Percentiles rank a stretch among this genome's conserved stretches.
These are phyloP conservation scores for Drechslerella coelobrocha DNA, from an alignment of 2,329 filamentous ascomycete genomes.

Conservation along the genomic window DNA sequence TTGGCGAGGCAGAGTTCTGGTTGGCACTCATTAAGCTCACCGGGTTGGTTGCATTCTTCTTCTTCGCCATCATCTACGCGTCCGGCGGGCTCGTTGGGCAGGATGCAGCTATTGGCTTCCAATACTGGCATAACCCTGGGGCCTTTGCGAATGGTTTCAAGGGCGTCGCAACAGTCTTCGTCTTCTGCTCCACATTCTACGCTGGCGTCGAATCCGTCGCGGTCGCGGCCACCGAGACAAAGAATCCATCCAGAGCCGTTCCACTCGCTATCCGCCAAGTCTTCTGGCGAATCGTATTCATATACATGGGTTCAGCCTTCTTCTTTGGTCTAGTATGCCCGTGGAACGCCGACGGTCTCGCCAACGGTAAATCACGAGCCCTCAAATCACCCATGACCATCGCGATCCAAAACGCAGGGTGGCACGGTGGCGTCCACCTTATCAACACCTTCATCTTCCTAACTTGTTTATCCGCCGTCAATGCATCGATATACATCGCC, in stretches of 20 bases:
- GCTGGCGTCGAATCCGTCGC: slow-evolving; percentile 78
- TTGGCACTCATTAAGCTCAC: slow-evolving; percentile 78
- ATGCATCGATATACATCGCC: slow-evolving; percentile 46
- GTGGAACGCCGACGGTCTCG: slow-evolving; percentile 69
- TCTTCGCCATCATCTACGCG: slow-evolving; percentile 76
- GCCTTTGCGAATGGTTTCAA: slow-evolving; percentile 71
- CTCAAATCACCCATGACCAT: slow-evolving; percentile 76
- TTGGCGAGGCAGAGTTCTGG: slow-evolving; percentile 81
- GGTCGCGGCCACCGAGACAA: slow-evolving; percentile 78
- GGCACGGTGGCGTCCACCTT: slow-evolving; percentile 74
- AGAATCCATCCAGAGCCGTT: slow-evolving; percentile 74
- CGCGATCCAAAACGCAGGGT: slow-evolving; percentile 75
- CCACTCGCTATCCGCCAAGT: slow-evolving; percentile 76
- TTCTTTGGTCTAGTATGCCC: slow-evolving; percentile 79
- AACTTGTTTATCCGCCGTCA: slow-evolving; percentile 40
- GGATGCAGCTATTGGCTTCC: slow-evolving; percentile 70
- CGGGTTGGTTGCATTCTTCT: slow-evolving; percentile 75
- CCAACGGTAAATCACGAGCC: slow-evolving; percentile 68
- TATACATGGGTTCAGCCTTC: slow-evolving; percentile 74
- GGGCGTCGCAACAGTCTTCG: slow-evolving; percentile 67
- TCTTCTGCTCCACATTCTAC: slow-evolving; percentile 71
- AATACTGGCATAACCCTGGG: slow-evolving; percentile 73
- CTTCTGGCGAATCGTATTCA: slow-evolving; percentile 74
- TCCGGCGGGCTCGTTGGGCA: slow-evolving; percentile 71
- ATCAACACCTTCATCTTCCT: slow-evolving; percentile 60